Evolutionary conservation across 345 rosid species (phyloP).

Genomic region (Anastatica hierochuntica): DNA sequence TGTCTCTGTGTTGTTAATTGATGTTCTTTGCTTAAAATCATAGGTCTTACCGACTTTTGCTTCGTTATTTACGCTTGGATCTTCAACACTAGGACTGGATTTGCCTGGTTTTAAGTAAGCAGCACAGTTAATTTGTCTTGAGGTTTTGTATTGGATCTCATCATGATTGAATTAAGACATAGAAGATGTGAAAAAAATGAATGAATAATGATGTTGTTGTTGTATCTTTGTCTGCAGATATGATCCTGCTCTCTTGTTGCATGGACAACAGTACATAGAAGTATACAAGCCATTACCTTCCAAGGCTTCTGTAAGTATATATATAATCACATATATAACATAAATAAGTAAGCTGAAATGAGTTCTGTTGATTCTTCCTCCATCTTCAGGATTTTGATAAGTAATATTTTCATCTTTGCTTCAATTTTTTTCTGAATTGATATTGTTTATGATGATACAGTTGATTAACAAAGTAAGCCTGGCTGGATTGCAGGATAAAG

Average conservation of each 20-base stretch:
- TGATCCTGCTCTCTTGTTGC: conserved; percentile 68
- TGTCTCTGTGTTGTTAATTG: neutral
- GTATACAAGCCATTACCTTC: conserved; percentile 70
- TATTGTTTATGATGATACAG: conserved; percentile 36
- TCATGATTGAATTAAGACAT: neutral
- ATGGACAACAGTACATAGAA: conserved; percentile 84
- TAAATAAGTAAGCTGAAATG: neutral
- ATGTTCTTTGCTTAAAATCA: neutral
- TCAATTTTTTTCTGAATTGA: neutral
- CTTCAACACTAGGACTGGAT: conserved; percentile 14
- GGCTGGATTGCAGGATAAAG: conserved; percentile 95
- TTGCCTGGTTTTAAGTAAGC: conserved; percentile 65
- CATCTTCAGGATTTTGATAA: neutral
- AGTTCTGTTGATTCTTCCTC: neutral
- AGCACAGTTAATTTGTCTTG: neutral
- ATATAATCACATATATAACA: neutral
- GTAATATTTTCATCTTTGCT: neutral
- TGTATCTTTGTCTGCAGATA: conserved; percentile 33
- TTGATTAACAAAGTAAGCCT: conserved; percentile 46
- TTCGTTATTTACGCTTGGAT: conserved; percentile 36
- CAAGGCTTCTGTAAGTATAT: conserved; percentile 48
- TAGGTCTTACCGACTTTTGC: conserved; percentile 90
- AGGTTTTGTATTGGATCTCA: neutral
- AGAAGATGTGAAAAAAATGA: neutral
- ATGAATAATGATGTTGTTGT: neutral